Conservation (phyloP, 805 yeast genomes). For the Saturnispora zaruensis region DNA sequence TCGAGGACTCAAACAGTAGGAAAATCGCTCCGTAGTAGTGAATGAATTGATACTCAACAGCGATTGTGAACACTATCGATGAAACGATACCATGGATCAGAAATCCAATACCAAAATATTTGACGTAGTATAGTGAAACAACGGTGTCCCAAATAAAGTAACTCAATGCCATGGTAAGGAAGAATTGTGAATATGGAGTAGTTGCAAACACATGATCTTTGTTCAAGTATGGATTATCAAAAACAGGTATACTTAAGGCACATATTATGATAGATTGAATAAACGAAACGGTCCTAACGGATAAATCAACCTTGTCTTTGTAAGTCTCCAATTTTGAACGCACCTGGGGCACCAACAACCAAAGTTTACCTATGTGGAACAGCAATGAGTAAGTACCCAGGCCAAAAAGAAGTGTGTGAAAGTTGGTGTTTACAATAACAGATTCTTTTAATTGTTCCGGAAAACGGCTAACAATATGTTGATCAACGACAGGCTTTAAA, state of each 20-base stretch:
- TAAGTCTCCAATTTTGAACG: constrained; percentile 11
- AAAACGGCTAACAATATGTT: constrained; percentile 19
- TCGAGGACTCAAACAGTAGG: constrained; percentile 30
- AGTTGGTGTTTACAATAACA: constrained; percentile 14
- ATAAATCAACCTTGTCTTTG: constrained; percentile 23
- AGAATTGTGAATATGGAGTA: constrained; percentile 28
- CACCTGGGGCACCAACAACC: constrained; percentile 14
- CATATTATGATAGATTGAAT: constrained; percentile 28
- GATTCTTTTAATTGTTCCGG: constrained; percentile 5
- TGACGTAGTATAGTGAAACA: constrained; percentile 22
- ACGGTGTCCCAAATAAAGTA: constrained; percentile 32
- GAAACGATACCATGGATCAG: constrained; percentile 31
- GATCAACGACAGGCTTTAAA: constrained; percentile 16
- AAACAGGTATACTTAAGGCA: constrained; percentile 24
- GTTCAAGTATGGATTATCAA: constrained; percentile 22
- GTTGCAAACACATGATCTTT: constrained; percentile 27
- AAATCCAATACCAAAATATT: constrained; percentile 29
- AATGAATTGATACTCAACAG: constrained; percentile 22
- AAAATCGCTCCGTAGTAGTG: constrained; percentile 30
- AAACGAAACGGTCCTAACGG: constrained; percentile 28
- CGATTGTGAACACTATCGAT: constrained; percentile 25
- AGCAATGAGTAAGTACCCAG: constrained; percentile 16
- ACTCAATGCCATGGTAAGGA: constrained; percentile 25
- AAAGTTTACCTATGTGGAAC: constrained; percentile 13
- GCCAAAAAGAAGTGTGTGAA: constrained; percentile 18